phyloP scores from a whole-genome alignment of 805 yeast genomes.

The Schwanniomyces sp. region DNA sequence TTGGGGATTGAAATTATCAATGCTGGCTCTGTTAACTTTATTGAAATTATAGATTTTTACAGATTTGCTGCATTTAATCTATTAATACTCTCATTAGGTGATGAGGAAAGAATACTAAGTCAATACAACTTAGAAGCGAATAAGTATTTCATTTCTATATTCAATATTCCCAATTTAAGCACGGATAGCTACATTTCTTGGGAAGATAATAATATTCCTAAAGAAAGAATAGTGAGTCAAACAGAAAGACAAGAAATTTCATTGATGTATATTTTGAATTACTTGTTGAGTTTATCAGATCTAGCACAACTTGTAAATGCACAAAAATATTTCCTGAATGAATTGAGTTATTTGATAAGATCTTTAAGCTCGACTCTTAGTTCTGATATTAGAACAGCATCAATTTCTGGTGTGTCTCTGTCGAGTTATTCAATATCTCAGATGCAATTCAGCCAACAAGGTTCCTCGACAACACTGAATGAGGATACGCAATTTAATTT shows the following conservation, averaged over 20 bases:
- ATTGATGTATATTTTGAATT: constrained; percentile 24
- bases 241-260: constrained; percentile 30
- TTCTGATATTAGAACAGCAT: constrained; percentile 18
- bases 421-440: constrained; percentile 15
- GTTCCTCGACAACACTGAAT: not conserved
- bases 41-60: constrained; percentile 22
- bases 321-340: constrained; percentile 12
- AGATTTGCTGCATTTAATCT: constrained; percentile 28
- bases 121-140: constrained; percentile 17
- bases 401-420: constrained; percentile 13
- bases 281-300: constrained; percentile 16
- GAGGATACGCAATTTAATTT: constrained; percentile 6
- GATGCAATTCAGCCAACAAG: not conserved
- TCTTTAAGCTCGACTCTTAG: constrained; percentile 21
- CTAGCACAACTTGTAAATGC: constrained; percentile 16
- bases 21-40: constrained; percentile 11
- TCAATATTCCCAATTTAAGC: constrained; percentile 21
- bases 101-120: constrained; percentile 5
- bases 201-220: not conserved
- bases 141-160: constrained; percentile 21
- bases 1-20: constrained; percentile 18
- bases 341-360: constrained; percentile 14
- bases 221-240: constrained; percentile 2
- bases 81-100: constrained; percentile 16
- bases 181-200: not conserved